Conservation (phyloP, 768 basidiomycete species). For the Royoungia palumana region DNA sequence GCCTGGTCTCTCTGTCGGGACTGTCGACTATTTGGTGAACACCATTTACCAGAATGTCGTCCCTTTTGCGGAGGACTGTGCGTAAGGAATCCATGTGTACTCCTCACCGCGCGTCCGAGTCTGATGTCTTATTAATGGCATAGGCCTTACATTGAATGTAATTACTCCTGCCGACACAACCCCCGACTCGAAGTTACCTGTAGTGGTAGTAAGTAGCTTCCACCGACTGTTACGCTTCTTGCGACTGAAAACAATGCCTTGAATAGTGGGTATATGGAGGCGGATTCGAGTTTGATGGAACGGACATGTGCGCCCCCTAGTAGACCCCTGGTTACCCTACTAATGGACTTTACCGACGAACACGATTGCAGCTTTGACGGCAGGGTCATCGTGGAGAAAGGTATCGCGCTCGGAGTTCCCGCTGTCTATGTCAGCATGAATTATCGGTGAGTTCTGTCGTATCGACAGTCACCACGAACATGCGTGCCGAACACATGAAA, state of each 20-base stretch:
- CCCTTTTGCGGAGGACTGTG: conserved; percentile 46
- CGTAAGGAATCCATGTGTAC: conserved; percentile 8
- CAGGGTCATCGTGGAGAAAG: conserved; percentile 29
- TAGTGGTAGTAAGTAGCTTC: conserved; percentile 44
- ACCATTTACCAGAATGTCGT: conserved; percentile 28
- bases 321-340: too few species aligned
- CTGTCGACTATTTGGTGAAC: conserved; percentile 22
- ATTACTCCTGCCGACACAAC: conserved; percentile 42
- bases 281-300: conserved; percentile 34
- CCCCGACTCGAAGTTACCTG: conserved; percentile 45
- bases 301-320: conserved; percentile 5
- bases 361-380: conserved; percentile 12
- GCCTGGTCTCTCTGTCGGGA: conserved; percentile 16
- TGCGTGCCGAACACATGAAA: neutral
- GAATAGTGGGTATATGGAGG: conserved; percentile 35
- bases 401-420: conserved; percentile 31
- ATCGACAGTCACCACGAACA: neutral
- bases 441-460: conserved; percentile 32
- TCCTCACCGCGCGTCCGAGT: neutral
- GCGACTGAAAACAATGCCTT: too few species aligned
- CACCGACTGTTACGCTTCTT: too few species aligned
- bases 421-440: conserved; percentile 38
- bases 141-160: conserved; percentile 53
- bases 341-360: neutral
- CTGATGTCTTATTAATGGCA: neutral